phyloP scores from a whole-genome alignment of 768 basidiomycete genomes.

The Leccinum variicolor region DNA sequence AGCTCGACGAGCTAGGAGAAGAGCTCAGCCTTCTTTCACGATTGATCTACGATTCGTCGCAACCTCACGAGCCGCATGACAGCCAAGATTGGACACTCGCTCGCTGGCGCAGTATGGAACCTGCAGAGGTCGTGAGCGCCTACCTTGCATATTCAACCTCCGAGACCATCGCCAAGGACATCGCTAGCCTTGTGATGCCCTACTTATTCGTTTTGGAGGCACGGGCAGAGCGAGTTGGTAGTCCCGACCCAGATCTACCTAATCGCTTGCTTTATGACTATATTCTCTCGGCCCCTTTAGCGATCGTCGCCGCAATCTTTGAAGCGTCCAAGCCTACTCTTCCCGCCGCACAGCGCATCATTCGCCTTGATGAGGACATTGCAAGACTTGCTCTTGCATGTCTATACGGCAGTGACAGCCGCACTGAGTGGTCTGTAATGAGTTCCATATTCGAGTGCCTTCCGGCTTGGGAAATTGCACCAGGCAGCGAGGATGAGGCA shows the following conservation, averaged over 20 bases:
- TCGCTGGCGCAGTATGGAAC: slow-evolving; percentile 68
- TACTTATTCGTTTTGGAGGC: slow-evolving; percentile 93
- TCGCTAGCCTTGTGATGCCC: slow-evolving; percentile 79
- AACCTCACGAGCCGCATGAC: slow-evolving; percentile 36
- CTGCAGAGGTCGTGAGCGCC: slow-evolving; percentile 61
- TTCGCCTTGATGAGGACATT: slow-evolving; percentile 80
- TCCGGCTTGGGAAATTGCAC: slow-evolving; percentile 77
- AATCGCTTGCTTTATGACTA: slow-evolving; percentile 68
- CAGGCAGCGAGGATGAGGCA: slow-evolving; percentile 56
- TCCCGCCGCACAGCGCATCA: slow-evolving; percentile 62
- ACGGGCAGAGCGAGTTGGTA: slow-evolving; percentile 76
- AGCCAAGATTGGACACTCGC: slow-evolving; percentile 73
- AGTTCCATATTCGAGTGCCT: slow-evolving; percentile 93
- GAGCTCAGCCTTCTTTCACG: slow-evolving; percentile 85
- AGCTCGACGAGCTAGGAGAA: slow-evolving; percentile 84
- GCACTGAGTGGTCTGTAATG: slow-evolving; percentile 80
- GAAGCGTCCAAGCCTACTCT: slow-evolving; percentile 91
- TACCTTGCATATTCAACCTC: slow-evolving; percentile 76
- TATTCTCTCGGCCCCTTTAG: slow-evolving; percentile 63
- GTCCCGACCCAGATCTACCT: slow-evolving; percentile 63
- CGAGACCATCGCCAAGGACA: slow-evolving; percentile 60
- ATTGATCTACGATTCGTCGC: slow-evolving; percentile 79
- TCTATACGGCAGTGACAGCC: slow-evolving; percentile 76
- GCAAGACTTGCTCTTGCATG: slow-evolving; percentile 84
- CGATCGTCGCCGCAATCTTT: slow-evolving; percentile 72